Evolutionary conservation across 1,284 basidiomycete species (phyloP), one percentile per base, ranked within the genome.

Genomic region (Leccinum colubrinum): DNA sequence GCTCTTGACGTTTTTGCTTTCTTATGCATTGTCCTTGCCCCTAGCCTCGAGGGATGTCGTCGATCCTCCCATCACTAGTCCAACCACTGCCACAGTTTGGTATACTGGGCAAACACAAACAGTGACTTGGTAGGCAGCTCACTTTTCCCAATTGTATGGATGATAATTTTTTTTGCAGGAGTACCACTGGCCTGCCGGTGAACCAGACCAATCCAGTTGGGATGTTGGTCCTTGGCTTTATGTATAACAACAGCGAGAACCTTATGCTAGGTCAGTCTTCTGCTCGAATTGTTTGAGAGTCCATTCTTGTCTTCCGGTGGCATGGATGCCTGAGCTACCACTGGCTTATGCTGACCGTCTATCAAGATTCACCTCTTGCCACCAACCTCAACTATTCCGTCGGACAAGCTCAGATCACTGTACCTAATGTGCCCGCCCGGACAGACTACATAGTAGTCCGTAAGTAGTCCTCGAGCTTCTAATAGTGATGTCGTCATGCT

Each of bases 11-110:
- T 63, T 57, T 27, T 48, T 70, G 3, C 59, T 68, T 22, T 61
- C 51, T n/a, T 61, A 63, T 17, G 65, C 63, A 35, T 61, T 56
- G 50, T 72, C 75, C 22, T 61, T 70, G 11, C 84, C 83, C 11
- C 67, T 85, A 37, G 70, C 62, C 33, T 63, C 67, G 65, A 79
- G 86, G 62, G 83, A 85, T 63, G 85, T 86, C 15, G 79, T 81
- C 39, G 75, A 68, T 39, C 87, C 87, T 1, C 81, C 78, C 37
- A 83, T 89, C 71, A 84, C 80, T 15, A 80, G 70, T 62, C 87
- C 87, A n/a, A 79, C 76, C 22, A 76, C 77, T 3, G 65, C 66
- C 11, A 81, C 83, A 3, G 75, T 83, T 15, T 89, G 87, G 87
- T 71, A 74, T 35, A 78, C 83, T 30, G 85, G 86, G 11, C 67